A percentile compares a stretch with the other conserved stretches of the same genome.
phyloP scores from a whole-genome alignment of 768 basidiomycete genomes.

The Aureoboletus auriporus region DNA sequence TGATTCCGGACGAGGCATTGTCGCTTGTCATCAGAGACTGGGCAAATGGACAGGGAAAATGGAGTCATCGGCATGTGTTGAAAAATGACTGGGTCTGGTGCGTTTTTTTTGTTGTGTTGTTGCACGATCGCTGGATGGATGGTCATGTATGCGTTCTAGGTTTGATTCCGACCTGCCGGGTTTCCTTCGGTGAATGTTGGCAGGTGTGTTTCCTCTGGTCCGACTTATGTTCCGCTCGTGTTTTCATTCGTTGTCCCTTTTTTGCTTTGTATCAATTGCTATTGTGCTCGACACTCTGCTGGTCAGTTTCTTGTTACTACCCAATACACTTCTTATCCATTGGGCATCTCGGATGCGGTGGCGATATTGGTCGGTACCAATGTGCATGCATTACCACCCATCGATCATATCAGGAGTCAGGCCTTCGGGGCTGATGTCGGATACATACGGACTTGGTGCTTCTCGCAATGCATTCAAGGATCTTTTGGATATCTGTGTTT shows the following conservation, averaged over 20 bases:
- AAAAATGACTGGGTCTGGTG: slow-evolving; percentile 20
- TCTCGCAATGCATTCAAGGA: too few relatives aligned
- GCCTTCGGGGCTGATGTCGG: too few relatives aligned
- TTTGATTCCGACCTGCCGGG: slow-evolving; percentile 18
- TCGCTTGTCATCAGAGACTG: background rate
- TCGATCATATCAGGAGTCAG: too few relatives aligned
- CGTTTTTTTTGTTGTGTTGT: background rate
- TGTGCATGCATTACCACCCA: too few relatives aligned
- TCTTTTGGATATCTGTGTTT: too few relatives aligned
- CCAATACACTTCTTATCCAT: too few relatives aligned
- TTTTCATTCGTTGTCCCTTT: slow-evolving; percentile 10
- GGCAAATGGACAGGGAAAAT: slow-evolving; percentile 5
- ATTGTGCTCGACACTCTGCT: slow-evolving; percentile 11
- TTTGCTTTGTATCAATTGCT: slow-evolving; percentile 8
- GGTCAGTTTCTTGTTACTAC: background rate
- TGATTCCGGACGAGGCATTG: slow-evolving; percentile 10
- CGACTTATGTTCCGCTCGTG: slow-evolving; percentile 1
- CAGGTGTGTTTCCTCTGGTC: too few relatives aligned
- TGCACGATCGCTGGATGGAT: background rate
- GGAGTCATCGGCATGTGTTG: background rate
- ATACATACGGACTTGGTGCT: too few relatives aligned
- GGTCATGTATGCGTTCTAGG: slow-evolving; percentile 1
- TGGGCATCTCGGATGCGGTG: too few relatives aligned
- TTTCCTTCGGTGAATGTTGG: background rate
- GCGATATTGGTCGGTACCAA: too few relatives aligned